Base-by-base conservation (phyloP, 176 grass and related monocot genomes). In the Musa itinerans region DNA sequence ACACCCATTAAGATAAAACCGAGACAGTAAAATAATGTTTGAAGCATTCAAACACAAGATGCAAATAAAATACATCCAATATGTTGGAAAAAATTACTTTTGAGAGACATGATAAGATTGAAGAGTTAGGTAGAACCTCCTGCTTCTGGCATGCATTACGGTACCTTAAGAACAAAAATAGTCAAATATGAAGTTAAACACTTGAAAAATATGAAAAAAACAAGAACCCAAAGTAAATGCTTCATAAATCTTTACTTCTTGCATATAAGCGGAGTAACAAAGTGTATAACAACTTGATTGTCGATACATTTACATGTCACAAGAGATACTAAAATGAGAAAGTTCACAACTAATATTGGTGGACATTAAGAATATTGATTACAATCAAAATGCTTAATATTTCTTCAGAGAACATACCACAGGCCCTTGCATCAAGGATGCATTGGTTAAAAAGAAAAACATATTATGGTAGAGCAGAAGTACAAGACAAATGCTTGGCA, bases 21-120 rank as follows among this genome's bases (percentile, higher is more conserved):
- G 10, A 72, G 11, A 14, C 19, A 58, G 2, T 12, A 9, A 74
- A 69, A 70, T 74, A 43, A 72, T 43, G 53, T 58, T 10, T 24
- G 59, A 48, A 74, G 54, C 17, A 74, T 56, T 74, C 23, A 25
- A 43, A 24, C 26, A 21, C 57, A 74, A n/a, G 53, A 58, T 58
- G 10, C 10, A 10, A 58, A 74, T 53, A 74, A 74, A 73, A 73
- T 26, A 73, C 21, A 22, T 8, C 12, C 71, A n/a, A 7, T 43
- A 19, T 74, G 54, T 58, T 43, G 54, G 10, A 74, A 16, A 43
- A 74, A 74, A 48, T 74, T 74, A 74, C 73, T 58, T 74, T 74
- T 19, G 55, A 74, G 17, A 74, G 48, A 74, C 54, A 58, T 9
- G 52, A 34, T 12, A 58, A 59, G 21, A 74, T 61, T 34, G 54